These are phyloP conservation scores for Ascodesmis nigricans DNA, from an alignment of 495 filamentous ascomycete genomes.

Conservation along the genomic window DNA sequence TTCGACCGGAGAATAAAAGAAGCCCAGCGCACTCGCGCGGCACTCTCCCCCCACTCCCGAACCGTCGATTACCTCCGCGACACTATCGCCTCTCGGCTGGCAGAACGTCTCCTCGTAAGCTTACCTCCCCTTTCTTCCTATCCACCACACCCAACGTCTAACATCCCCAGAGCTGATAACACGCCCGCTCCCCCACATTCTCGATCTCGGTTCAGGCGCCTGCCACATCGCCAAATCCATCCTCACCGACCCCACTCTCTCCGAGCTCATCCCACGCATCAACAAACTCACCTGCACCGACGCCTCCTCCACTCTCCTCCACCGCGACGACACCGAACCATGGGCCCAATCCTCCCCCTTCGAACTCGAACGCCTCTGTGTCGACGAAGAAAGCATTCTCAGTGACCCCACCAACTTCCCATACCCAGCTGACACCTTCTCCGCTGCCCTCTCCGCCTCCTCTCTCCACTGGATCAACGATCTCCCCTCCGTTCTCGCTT, in stretches of 20 bases:
- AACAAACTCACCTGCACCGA: constrained; percentile 56
- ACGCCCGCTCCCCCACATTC: constrained; percentile 56
- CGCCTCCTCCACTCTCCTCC: constrained; percentile 50
- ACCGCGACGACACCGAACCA: constrained; percentile 54
- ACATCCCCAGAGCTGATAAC: constrained; percentile 52
- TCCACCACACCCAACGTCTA: background rate
- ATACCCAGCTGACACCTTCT: constrained; percentile 55
- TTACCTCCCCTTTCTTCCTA: background rate
- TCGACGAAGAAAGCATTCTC: constrained; percentile 39
- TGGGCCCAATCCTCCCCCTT: constrained; percentile 56
- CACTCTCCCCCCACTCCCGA: constrained; percentile 42
- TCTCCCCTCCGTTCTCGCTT: constrained; percentile 56
- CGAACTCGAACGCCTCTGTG: constrained; percentile 47
- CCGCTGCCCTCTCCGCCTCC: constrained; percentile 68
- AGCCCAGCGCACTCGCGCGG: constrained; percentile 74
- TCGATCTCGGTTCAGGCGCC: constrained; percentile 87
- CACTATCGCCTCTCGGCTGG: constrained; percentile 67
- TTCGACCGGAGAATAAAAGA: constrained; percentile 78
- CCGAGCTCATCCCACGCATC: constrained; percentile 37
- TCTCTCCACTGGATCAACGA: constrained; percentile 97
- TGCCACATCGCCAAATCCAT: constrained; percentile 68
- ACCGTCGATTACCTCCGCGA: constrained; percentile 79
- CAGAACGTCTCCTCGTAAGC: constrained; percentile 61
- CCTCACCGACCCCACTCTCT: constrained; percentile 36
- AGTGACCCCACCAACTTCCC: too few relatives aligned